Evolutionary conservation across 2,329 filamentous ascomycete genomes (phyloP).

Genomic region (Scedosporium aurantiacum): DNA sequence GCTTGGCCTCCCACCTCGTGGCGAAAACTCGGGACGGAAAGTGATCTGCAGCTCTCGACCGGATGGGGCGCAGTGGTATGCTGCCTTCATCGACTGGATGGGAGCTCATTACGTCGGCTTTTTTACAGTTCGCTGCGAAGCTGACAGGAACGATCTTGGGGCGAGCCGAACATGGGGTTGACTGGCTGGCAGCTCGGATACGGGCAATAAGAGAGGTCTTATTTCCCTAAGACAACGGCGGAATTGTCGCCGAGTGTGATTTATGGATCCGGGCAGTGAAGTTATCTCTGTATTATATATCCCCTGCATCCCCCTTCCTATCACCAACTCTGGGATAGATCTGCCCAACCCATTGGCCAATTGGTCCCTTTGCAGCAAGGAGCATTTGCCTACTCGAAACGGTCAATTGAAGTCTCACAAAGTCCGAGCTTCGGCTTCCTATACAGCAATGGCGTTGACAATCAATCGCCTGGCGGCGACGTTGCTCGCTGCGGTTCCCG

Average conservation of each 20-base stretch:
- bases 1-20: neutral
- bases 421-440: neutral
- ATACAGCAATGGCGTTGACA: neutral
- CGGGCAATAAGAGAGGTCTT: neutral
- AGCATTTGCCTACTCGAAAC: neutral
- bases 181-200: neutral
- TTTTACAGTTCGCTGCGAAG: neutral
- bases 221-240: neutral
- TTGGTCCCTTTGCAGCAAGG: neutral
- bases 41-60: neutral
- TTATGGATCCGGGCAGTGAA: neutral
- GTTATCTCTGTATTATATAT: neutral
- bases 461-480: constrained; percentile 1
- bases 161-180: neutral
- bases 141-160: neutral
- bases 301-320: neutral
- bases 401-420: neutral
- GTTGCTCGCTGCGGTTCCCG: constrained; percentile 15
- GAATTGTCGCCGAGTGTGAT: neutral
- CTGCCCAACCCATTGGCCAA: neutral
- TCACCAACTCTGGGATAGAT: neutral
- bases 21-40: neutral
- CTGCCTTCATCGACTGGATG: neutral
- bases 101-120: neutral
- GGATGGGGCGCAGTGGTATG: neutral